These are phyloP conservation scores for Aspergillus conjunctus DNA, from an alignment of 495 filamentous ascomycete genomes.

Conservation along the genomic window DNA sequence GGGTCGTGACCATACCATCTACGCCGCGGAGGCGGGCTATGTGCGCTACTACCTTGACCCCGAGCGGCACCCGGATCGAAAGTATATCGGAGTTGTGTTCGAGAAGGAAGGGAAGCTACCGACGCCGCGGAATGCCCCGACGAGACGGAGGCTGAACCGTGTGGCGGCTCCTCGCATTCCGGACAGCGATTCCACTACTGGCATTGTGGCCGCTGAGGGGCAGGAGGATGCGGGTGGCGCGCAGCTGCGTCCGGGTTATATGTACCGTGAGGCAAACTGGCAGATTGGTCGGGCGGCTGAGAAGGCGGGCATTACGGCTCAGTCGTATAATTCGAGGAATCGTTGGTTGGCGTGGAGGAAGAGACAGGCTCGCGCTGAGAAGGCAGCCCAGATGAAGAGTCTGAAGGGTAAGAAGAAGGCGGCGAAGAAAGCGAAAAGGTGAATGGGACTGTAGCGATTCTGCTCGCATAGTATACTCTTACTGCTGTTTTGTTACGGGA, in stretches of 20 bases:
- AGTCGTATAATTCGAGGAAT: conserved; percentile 56
- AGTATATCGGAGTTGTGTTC: conserved; percentile 92
- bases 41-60: conserved; percentile 96
- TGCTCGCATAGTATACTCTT: conserved; percentile 15
- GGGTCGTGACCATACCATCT: conserved; percentile 98
- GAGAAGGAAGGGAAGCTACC: conserved; percentile 71
- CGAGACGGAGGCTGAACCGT: conserved; percentile 70
- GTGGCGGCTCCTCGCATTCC: conserved; percentile 50
- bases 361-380: conserved; percentile 53
- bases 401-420: conserved; percentile 57
- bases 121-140: conserved; percentile 64
- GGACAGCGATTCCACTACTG: conserved; percentile 14
- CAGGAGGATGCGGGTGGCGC: conserved; percentile 43
- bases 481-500: conserved; percentile 20
- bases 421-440: conserved; percentile 42
- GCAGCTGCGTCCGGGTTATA: conserved; percentile 67
- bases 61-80: conserved; percentile 70
- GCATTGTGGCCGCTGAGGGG: conserved; percentile 37
- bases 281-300: conserved; percentile 73
- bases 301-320: conserved; percentile 55
- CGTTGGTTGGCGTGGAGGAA: conserved; percentile 66
- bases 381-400: conserved; percentile 59
- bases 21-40: conserved; percentile 78
- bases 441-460: background rate
- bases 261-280: conserved; percentile 84